Base-by-base conservation (phyloP, 371 early-diverging fungal genomes). In the Rhizopus stolonifer region DNA sequence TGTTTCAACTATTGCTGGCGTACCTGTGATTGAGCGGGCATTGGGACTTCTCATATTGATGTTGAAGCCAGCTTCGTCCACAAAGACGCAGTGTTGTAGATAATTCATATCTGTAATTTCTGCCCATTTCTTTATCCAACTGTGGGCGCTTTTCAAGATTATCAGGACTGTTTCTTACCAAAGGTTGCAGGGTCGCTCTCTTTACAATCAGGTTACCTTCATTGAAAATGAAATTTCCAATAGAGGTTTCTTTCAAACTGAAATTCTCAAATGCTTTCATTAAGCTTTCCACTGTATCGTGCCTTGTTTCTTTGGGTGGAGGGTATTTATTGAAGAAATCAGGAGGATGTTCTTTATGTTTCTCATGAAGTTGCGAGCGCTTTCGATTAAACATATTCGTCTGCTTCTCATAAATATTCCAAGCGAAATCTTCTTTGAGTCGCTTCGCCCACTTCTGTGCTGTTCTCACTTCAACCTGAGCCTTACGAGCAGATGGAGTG, bases 341-440 rank as follows among this genome's bases (percentile, higher is more conserved):
- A 1, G 50, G 7, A 18, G 49, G 52, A 34, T 54, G 50, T 14
- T 32, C 8, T 32, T 50, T 54, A 17, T 60, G 60, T n/a, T 48
- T 38, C 11, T 51, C 24, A 9, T 54, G 43, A 19, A 54, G 47
- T 50, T 54, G 60, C 10, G 45, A 26, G 14, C 33, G 15, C 39
- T 36, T 17, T 49, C 46, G 17, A 22, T 54, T 54, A 5, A 54
- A 1, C 24, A 31, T 46, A 44, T 54, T 60, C 4, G 54, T 60
- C 32, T 54, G 46, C 32, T 60, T 58, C 17, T 46, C 50, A 17
- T 50, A 54, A 5, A 60, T 60, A 18, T 60, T 40, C 50, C 50
- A 60, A 15, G 5, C 4, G 7, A 39, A 46, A 34, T 60, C 60
- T 50, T 60, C 51, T 44, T 29, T 54, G 19, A 54, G 46, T 39